These are phyloP conservation scores for Zymoseptoria tritici DNA, from an alignment of 2,329 filamentous ascomycete genomes.

Conservation along the genomic window DNA sequence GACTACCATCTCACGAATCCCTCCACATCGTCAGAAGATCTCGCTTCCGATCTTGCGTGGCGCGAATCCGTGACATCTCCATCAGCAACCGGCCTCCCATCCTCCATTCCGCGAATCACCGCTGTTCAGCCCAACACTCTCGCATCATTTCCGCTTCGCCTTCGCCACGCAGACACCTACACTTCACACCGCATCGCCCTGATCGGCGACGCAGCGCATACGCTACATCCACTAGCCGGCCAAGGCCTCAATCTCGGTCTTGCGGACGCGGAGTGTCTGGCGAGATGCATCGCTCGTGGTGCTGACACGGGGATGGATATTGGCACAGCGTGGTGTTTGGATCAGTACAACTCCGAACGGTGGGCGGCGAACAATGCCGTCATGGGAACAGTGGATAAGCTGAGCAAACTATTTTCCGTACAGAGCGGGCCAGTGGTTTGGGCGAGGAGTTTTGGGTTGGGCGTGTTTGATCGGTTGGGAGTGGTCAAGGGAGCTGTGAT, in stretches of 20 bases:
- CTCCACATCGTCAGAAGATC: constrained; percentile 22
- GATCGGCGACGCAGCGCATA: constrained; percentile 90
- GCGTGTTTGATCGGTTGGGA: constrained; percentile 64
- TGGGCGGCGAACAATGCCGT: constrained; percentile 75
- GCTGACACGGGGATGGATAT: constrained; percentile 81
- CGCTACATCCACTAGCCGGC: constrained; percentile 86
- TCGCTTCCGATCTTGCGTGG: constrained; percentile 77
- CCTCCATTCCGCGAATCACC: constrained; percentile 48
- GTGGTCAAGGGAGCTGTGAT: constrained; percentile 81
- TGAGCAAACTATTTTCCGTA: constrained; percentile 87
- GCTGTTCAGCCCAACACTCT: constrained; percentile 71
- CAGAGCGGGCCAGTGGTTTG: constrained; percentile 72
- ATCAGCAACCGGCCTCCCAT: constrained; percentile 31
- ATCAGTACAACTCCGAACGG: constrained; percentile 71
- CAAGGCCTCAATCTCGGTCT: constrained; percentile 93
- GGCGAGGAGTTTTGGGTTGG: constrained; percentile 68
- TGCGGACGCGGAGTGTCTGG: constrained; percentile 75
- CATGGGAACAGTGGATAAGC: constrained; percentile 75
- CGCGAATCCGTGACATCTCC: constrained; percentile 62
- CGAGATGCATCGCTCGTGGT: constrained; percentile 65
- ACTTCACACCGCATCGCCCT: constrained; percentile 83
- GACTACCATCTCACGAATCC: constrained; percentile 66
- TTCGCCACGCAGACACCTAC: constrained; percentile 93
- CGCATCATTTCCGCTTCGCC: constrained; percentile 82
- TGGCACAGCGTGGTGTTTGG: constrained; percentile 68